Evolutionary conservation across 176 grass and related monocot genomes (phyloP).

Genomic region (Musa acuminata): DNA sequence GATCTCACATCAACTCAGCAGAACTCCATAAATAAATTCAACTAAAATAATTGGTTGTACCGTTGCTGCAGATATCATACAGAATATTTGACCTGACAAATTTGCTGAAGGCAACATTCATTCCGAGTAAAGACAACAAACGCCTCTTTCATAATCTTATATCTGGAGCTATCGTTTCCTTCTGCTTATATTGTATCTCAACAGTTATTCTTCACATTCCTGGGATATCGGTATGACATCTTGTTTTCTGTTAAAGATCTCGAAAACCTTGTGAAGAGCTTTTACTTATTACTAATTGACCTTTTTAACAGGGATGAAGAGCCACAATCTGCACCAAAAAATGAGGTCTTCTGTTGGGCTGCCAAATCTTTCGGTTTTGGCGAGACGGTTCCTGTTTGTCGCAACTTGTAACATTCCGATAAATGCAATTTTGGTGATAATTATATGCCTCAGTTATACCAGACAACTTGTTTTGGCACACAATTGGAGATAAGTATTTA

Average conservation of each 20-base stretch:
- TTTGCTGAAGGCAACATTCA: conserved; percentile 30
- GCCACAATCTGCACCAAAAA: not conserved
- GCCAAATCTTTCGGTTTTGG: not conserved
- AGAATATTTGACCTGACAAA: conserved; percentile 44
- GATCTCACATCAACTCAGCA: not conserved
- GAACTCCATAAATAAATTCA: not conserved
- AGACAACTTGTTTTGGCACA: not conserved
- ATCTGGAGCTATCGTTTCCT: conserved; percentile 21
- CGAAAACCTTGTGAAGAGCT: not conserved
- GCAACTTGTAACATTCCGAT: not conserved
- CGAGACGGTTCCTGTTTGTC: not conserved
- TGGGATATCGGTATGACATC: conserved; percentile 23
- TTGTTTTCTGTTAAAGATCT: not conserved
- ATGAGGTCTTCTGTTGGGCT: not conserved
- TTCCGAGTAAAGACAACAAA: conserved; percentile 40
- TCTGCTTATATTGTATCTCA: conserved; percentile 36
- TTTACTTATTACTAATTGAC: not conserved
- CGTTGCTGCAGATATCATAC: conserved; percentile 32
- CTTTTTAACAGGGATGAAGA: not conserved
- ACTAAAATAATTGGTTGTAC: not conserved
- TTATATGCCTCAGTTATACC: not conserved
- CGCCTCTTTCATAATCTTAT: conserved; percentile 37
- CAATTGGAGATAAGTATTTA: not conserved
- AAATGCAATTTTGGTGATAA: not conserved
- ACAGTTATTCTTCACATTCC: conserved; percentile 27